A percentile compares a stretch with the other conserved stretches of the same genome.
These are phyloP conservation scores for Ricinus communis DNA, from an alignment of 345 rosid genomes.

Conservation along the genomic window DNA sequence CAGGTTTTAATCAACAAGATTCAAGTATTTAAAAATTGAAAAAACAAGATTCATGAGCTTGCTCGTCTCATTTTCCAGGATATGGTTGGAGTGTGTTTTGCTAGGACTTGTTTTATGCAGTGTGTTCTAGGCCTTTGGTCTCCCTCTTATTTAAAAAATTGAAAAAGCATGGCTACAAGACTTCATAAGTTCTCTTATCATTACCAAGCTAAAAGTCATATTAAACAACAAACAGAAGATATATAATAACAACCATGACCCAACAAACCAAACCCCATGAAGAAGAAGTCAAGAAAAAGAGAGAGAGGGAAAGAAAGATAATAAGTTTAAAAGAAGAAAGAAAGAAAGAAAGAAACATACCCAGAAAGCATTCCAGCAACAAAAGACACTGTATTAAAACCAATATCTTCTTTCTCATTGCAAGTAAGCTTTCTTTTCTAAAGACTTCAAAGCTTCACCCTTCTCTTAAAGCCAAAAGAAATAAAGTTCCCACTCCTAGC, in stretches of 20 bases:
- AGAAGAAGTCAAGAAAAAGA: neutral
- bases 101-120: too few species aligned
- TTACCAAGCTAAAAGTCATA: too few species aligned
- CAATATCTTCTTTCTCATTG: constrained; percentile 24
- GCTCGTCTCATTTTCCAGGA: neutral
- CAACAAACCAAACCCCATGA: neutral
- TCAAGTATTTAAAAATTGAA: too few species aligned
- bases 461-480: neutral
- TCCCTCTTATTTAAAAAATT: too few species aligned
- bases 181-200: neutral
- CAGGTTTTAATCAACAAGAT: neutral
- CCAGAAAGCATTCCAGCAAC: constrained; percentile 29
- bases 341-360: constrained; percentile 23
- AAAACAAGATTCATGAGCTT: neutral
- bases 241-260: neutral
- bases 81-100: too few species aligned
- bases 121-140: too few species aligned
- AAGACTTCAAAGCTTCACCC: neutral
- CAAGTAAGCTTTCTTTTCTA: neutral
- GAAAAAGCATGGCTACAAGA: too few species aligned
- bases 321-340: neutral
- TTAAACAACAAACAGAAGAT: neutral
- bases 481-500: too few species aligned
- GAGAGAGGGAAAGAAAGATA: neutral
- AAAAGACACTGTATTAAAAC: constrained; percentile 22